Evolutionary conservation across 805 yeast genomes (phyloP).

Genomic region (Pichia insulana): DNA sequence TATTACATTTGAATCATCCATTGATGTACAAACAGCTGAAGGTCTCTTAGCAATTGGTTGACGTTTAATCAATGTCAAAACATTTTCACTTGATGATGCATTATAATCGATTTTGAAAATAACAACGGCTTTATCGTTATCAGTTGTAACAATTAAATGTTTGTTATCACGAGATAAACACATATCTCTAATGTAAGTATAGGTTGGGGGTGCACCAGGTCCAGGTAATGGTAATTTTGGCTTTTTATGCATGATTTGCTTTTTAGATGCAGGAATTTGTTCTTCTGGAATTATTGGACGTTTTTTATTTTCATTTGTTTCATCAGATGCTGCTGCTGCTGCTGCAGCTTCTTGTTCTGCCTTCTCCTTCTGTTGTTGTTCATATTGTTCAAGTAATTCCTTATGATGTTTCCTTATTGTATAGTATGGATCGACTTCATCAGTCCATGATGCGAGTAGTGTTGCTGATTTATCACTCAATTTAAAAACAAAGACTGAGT

Average conservation of each 20-base stretch:
- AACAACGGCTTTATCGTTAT: conserved; percentile 73
- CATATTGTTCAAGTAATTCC: conserved; percentile 29
- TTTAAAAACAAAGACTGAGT: conserved; percentile 46
- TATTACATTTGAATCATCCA: conserved; percentile 42
- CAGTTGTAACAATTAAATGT: conserved; percentile 61
- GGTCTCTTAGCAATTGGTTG: conserved; percentile 89
- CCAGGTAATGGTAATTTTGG: conserved; percentile 57
- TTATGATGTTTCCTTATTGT: conserved; percentile 40
- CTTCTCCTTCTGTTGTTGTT: conserved; percentile 18
- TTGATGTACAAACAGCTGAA: conserved; percentile 60
- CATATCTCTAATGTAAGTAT: conserved; percentile 61
- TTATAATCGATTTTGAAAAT: conserved; percentile 39
- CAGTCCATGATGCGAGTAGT: conserved; percentile 54
- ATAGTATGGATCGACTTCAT: conserved; percentile 41
- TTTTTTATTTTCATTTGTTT: conserved; percentile 11
- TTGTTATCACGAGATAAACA: conserved; percentile 43
- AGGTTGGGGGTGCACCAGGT: conserved; percentile 59
- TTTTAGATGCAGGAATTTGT: conserved; percentile 17
- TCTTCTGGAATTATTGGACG: conserved; percentile 11
- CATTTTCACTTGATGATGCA: conserved; percentile 25
- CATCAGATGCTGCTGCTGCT: conserved; percentile 17
- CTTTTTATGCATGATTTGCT: conserved; percentile 26
- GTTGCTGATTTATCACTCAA: conserved; percentile 30
- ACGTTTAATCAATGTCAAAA: conserved; percentile 49
- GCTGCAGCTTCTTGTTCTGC: conserved; percentile 23